Conservation (phyloP, 164 flowering plant species). For the Stephania japonica region DNA sequence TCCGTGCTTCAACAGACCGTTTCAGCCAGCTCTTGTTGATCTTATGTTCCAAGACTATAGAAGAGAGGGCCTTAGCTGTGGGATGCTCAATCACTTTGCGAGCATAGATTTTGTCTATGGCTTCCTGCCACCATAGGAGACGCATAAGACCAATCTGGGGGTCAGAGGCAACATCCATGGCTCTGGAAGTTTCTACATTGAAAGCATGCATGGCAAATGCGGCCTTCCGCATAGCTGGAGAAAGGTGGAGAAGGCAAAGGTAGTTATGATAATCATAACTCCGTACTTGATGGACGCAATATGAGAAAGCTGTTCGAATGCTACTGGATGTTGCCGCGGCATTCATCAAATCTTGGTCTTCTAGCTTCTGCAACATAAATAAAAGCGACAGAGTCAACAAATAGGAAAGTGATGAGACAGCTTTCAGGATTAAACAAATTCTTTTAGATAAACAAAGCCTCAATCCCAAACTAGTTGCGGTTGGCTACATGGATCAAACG, state of each 20-base stretch:
- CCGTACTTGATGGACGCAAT: conserved; percentile 93
- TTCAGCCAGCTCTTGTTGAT: conserved; percentile 83
- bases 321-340: conserved; percentile 43
- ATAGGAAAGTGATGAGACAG: neutral
- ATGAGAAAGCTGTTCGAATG: conserved; percentile 71
- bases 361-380: conserved; percentile 15
- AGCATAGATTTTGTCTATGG: conserved; percentile 78
- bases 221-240: conserved; percentile 71
- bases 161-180: conserved; percentile 95
- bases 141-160: conserved; percentile 95
- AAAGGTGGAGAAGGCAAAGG: conserved; percentile 91
- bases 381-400: neutral
- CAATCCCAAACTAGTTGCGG: no score
- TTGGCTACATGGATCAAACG: no score
- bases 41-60: conserved; percentile 52
- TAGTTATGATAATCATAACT: conserved; percentile 95
- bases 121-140: conserved; percentile 98
- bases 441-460: no score
- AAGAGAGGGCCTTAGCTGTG: conserved; percentile 72
- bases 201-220: conserved; percentile 94
- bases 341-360: conserved; percentile 40
- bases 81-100: conserved; percentile 79
- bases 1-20: conserved; percentile 90
- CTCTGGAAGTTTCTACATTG: conserved; percentile 86
- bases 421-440: no score